phyloP scores from a whole-genome alignment of 257 asterid genomes.

The Solanum bulbocastanum region DNA sequence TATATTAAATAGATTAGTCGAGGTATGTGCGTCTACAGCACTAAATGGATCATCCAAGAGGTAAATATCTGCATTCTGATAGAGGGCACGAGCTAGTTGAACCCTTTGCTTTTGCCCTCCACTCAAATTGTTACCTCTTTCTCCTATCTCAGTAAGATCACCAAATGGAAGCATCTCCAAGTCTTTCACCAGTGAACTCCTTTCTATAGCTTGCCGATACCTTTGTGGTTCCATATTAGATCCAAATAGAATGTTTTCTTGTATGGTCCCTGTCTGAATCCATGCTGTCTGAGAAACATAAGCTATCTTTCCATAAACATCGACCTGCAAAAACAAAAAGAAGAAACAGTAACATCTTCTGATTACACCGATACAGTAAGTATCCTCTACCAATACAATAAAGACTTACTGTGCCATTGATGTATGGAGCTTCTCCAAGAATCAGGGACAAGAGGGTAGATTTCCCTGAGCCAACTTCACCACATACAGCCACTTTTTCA shows the following conservation, averaged over 20 bases:
- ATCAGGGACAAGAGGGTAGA: conserved; percentile 72
- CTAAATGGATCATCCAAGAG: conserved; percentile 92
- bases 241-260: conserved; percentile 78
- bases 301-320: conserved; percentile 61
- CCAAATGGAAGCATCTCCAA: conserved; percentile 78
- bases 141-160: conserved; percentile 94
- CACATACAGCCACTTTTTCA: conserved; percentile 80
- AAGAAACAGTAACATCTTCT: not conserved
- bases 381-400: no score
- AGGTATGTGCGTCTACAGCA: conserved; percentile 92
- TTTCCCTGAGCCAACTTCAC: conserved; percentile 95
- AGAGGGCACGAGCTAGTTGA: conserved; percentile 93
- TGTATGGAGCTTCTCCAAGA: conserved; percentile 79
- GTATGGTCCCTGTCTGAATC: conserved; percentile 90
- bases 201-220: conserved; percentile 58
- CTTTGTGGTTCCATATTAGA: conserved; percentile 44
- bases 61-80: conserved; percentile 77
- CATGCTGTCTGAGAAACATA: conserved; percentile 95
- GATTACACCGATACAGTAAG: not conserved
- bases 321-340: conserved; percentile 29
- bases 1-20: conserved; percentile 67
- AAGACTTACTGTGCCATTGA: conserved; percentile 62
- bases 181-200: conserved; percentile 70
- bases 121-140: conserved; percentile 90
- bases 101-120: conserved; percentile 60